phyloP scores from a whole-genome alignment of 441 rosid species.

The Gossypium lobatum region DNA sequence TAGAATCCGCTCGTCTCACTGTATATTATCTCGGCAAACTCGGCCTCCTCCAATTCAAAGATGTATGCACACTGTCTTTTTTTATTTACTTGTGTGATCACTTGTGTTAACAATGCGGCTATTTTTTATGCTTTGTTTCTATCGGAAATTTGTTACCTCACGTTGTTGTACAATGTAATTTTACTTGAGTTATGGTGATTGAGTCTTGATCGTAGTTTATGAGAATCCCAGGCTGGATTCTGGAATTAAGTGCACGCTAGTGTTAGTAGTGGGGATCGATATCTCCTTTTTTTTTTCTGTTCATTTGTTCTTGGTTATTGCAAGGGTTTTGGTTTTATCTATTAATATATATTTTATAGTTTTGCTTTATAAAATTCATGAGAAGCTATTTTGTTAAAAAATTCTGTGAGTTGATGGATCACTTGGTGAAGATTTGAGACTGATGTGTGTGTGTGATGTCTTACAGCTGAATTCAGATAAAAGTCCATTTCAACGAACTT shows the following conservation, averaged over 20 bases:
- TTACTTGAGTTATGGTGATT: not conserved
- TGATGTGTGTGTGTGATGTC: not conserved
- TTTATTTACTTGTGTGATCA: not conserved
- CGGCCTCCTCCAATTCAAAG: conserved; percentile 87
- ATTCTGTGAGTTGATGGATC: conserved; percentile 8
- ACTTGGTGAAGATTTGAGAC: not conserved
- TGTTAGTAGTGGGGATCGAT: not conserved
- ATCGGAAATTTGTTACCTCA: not conserved
- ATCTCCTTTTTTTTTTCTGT: not conserved
- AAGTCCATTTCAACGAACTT: conserved; percentile 87
- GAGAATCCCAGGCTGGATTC: not conserved
- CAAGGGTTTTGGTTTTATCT: conserved; percentile 7
- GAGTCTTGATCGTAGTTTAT: conserved; percentile 7
- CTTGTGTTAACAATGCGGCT: not conserved
- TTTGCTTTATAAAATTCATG: not conserved
- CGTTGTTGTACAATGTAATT: conserved; percentile 1
- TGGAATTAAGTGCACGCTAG: not conserved
- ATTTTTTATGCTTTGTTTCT: not conserved
- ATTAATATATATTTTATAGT: no score
- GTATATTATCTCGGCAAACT: conserved; percentile 83
- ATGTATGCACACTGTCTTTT: conserved; percentile 40
- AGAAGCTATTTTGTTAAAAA: not conserved
- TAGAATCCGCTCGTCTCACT: conserved; percentile 77
- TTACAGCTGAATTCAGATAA: conserved; percentile 82
- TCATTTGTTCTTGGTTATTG: not conserved